Evolutionary conservation across 2,329 filamentous ascomycete species (phyloP).

Genomic region (Herpotrichia juniperi): DNA sequence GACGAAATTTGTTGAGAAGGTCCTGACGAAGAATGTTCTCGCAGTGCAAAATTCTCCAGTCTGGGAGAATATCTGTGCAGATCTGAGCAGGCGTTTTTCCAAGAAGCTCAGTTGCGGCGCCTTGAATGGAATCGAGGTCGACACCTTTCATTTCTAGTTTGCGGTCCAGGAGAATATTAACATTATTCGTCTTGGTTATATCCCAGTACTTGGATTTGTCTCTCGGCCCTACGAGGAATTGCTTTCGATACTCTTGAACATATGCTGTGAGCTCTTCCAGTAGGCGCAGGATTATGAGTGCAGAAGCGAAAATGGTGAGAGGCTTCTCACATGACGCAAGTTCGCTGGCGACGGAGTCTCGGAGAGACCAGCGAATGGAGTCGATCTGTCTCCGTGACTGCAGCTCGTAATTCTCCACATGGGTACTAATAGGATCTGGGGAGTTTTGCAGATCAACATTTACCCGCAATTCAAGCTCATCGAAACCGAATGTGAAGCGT

Average conservation of each 20-base stretch:
- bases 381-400: constrained; percentile 11
- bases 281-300: constrained; percentile 7
- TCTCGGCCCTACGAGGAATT: background rate
- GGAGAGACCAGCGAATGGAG: constrained; percentile 4
- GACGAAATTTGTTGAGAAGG: constrained; percentile 46
- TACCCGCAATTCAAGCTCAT: constrained; percentile 10
- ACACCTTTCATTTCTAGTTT: constrained; percentile 8
- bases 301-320: constrained; percentile 1
- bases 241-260: constrained; percentile 8
- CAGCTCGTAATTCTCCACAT: constrained; percentile 9
- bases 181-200: constrained; percentile 3
- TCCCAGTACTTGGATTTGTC: constrained; percentile 11
- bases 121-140: constrained; percentile 13
- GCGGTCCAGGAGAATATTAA: constrained; percentile 5
- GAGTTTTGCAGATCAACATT: constrained; percentile 4
- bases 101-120: constrained; percentile 7
- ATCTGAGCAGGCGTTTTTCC: constrained; percentile 13
- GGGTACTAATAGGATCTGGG: constrained; percentile 3
- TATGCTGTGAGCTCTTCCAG: constrained; percentile 6
- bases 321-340: background rate
- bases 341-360: background rate
- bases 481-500: constrained; percentile 13
- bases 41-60: constrained; percentile 13
- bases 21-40: constrained; percentile 12
- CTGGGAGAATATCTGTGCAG: constrained; percentile 5